A percentile compares a stretch with the other conserved stretches of the same genome.
phyloP scores from a whole-genome alignment of 140 eudicot genomes.

The Erigeron philadelphicus region DNA sequence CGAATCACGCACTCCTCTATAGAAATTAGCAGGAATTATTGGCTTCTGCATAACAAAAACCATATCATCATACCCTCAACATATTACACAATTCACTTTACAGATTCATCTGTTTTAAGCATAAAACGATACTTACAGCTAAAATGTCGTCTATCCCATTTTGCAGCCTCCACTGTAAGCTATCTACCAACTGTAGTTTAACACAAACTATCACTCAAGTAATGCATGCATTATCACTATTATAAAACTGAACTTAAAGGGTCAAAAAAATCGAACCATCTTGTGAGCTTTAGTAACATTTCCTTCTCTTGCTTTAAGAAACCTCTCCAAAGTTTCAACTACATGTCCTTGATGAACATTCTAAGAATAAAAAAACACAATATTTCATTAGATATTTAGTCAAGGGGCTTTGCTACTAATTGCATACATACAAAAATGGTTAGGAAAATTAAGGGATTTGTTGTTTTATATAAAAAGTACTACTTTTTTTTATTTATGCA shows the following conservation, averaged over 20 bases:
- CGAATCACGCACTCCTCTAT: constrained; percentile 70
- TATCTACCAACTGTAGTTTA: constrained; percentile 58
- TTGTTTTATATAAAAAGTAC: no score
- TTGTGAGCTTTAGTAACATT: constrained; percentile 69
- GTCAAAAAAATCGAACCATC: constrained; percentile 45
- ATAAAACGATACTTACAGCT: constrained; percentile 42
- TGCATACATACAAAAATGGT: no score
- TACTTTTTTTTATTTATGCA: no score
- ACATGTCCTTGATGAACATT: constrained; percentile 79
- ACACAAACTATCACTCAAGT: constrained; percentile 12
- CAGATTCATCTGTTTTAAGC: background rate
- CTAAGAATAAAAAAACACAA: constrained; percentile 23
- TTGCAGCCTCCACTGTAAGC: constrained; percentile 72
- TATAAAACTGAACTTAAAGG: background rate
- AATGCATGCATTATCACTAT: background rate
- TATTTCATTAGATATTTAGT: background rate
- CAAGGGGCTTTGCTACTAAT: no score
- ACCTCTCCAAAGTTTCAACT: constrained; percentile 55
- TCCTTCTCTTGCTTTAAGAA: constrained; percentile 82
- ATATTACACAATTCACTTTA: background rate
- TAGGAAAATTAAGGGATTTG: no score
- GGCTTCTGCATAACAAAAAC: constrained; percentile 51
- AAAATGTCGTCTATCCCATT: constrained; percentile 69
- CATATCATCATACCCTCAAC: background rate
- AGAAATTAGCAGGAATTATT: constrained; percentile 57